A percentile compares a stretch with the other conserved stretches of the same genome.
These are phyloP conservation scores for Pittosporum tobira DNA, from an alignment of 129 eudicot species.

Conservation along the genomic window DNA sequence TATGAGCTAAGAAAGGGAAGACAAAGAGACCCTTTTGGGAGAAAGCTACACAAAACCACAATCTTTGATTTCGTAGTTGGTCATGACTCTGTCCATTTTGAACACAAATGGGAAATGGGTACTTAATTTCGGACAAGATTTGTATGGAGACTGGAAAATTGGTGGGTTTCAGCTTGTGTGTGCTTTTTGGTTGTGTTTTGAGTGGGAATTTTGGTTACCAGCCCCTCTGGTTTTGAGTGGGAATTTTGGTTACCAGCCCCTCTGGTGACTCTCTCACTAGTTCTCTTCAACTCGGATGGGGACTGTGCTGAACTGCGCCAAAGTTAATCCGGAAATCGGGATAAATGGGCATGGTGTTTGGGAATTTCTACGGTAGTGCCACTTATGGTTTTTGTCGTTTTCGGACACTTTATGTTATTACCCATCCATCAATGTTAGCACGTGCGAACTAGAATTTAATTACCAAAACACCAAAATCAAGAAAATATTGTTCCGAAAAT, in stretches of 20 bases:
- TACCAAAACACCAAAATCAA: no score
- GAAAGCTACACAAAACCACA: constrained; percentile 6
- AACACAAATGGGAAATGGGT: background rate
- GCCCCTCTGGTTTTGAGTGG: no score
- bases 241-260: no score
- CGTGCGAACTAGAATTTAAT: no score
- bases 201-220: no score
- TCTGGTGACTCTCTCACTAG: no score
- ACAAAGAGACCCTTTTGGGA: background rate
- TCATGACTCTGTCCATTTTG: background rate
- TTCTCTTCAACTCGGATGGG: background rate
- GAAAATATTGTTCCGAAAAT: no score
- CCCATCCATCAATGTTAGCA: no score
- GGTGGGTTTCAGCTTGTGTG: no score
- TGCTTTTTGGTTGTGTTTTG: no score
- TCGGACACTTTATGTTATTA: background rate
- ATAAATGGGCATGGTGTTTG: background rate
- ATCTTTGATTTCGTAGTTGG: constrained; percentile 1
- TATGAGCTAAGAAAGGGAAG: background rate
- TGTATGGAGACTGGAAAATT: background rate
- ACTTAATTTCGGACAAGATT: background rate
- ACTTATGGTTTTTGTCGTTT: background rate
- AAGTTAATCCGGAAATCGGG: background rate
- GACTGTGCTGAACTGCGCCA: background rate
- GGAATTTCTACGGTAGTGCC: background rate